Conservation (phyloP, 805 yeast species). For the Priceomyces castillae region DNA sequence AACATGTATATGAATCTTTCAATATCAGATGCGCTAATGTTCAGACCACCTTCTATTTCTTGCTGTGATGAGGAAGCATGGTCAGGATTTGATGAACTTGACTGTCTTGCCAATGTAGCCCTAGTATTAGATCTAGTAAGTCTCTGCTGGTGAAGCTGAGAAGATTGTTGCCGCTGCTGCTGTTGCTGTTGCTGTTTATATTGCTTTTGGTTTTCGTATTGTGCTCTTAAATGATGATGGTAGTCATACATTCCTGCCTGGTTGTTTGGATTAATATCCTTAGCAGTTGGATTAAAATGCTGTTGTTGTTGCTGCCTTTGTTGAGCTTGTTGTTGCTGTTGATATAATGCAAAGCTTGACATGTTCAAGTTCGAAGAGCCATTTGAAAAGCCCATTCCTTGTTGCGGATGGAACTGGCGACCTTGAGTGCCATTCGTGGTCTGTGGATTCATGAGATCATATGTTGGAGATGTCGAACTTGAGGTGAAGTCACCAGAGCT, state of each 20-base stretch:
- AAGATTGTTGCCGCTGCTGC: constrained; percentile 9
- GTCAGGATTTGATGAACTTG: constrained; percentile 2
- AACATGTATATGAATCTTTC: constrained; percentile 40
- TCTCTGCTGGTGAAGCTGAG: constrained; percentile 9
- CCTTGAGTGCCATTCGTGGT: constrained; percentile 11
- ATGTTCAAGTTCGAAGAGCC: constrained; percentile 14
- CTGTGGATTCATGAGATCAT: constrained; percentile 22
- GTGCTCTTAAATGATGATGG: constrained; percentile 23
- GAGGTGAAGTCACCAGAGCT: constrained; percentile 9
- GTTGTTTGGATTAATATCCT: constrained; percentile 3
- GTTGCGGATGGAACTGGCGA: constrained; percentile 26
- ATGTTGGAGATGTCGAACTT: constrained; percentile 8
- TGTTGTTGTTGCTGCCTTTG: constrained; percentile 6
- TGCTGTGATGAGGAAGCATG: constrained; percentile 4
- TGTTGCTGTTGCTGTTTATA: constrained; percentile 11
- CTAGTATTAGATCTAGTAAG: constrained; percentile 8
- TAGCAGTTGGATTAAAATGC: constrained; percentile 4
- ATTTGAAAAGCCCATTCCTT: constrained; percentile 23
- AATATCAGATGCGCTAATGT: constrained; percentile 29
- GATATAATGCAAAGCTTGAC: constrained; percentile 16
- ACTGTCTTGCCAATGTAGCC: constrained; percentile 1
- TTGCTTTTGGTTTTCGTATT: constrained; percentile 24
- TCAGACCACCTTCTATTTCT: constrained; percentile 6
- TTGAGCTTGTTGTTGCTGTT: constrained; percentile 9
- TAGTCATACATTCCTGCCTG: constrained; percentile 13